phyloP scores from a whole-genome alignment of 805 yeast genomes.

The Cyberlindnera japonica region DNA sequence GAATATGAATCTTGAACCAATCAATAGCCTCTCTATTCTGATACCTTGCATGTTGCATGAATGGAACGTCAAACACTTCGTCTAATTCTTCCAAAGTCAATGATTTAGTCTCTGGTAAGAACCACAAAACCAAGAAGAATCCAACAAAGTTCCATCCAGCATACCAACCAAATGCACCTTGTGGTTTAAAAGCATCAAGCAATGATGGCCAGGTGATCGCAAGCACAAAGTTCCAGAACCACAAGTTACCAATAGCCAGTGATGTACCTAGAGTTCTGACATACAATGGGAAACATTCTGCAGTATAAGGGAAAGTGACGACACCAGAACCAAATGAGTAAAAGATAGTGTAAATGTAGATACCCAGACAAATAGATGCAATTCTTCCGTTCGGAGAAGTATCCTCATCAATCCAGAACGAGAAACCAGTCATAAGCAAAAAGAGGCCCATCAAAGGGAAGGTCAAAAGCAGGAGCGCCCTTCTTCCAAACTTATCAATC shows the following conservation, averaged over 20 bases:
- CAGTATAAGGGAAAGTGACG: constrained; percentile 84
- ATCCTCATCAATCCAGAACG: constrained; percentile 61
- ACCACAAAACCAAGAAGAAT: constrained; percentile 65
- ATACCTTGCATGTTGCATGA: constrained; percentile 49
- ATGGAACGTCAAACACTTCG: constrained; percentile 63
- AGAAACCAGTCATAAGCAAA: constrained; percentile 60
- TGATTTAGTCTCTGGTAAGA: constrained; percentile 65
- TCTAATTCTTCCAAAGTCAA: constrained; percentile 69
- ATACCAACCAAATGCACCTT: constrained; percentile 86
- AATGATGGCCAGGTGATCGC: constrained; percentile 81
- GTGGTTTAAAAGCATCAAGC: constrained; percentile 60
- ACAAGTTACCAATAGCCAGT: constrained; percentile 68
- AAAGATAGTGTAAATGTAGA: constrained; percentile 66
- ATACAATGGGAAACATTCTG: constrained; percentile 78
- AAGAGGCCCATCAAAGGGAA: constrained; percentile 65
- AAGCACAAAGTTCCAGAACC: constrained; percentile 68
- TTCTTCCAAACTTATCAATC: constrained; percentile 74
- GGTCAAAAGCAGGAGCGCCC: constrained; percentile 52
- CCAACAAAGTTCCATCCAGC: constrained; percentile 81
- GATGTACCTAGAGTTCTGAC: constrained; percentile 81
- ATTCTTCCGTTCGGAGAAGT: constrained; percentile 44
- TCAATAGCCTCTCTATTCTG: constrained; percentile 39
- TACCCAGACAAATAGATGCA: constrained; percentile 68
- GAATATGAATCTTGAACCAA: constrained; percentile 43
- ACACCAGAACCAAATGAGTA: constrained; percentile 89